These are phyloP conservation scores for Cinnamomum micranthum DNA, from an alignment of 164 flowering plant genomes.

Conservation along the genomic window DNA sequence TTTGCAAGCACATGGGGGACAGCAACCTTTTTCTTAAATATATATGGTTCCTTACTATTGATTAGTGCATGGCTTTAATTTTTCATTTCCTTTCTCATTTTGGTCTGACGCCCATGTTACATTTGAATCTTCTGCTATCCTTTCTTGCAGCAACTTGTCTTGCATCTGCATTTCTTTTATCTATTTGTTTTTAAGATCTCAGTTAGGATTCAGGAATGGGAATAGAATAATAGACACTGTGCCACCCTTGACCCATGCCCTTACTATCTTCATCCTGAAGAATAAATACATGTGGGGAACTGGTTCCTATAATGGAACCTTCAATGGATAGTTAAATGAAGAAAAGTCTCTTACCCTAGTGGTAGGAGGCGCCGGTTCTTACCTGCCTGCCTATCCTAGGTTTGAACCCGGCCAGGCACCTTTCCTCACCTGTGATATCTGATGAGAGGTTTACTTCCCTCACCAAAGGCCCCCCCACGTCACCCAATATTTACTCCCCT, in stretches of 20 bases:
- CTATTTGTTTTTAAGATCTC: not conserved
- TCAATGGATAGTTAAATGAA: not conserved
- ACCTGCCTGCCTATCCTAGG: too few species aligned
- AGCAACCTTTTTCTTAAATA: not conserved
- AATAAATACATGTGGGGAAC: not conserved
- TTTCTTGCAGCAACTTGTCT: not conserved
- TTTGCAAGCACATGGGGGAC: not conserved
- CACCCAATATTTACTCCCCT: too few species aligned
- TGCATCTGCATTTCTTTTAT: not conserved
- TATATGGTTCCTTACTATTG: not conserved
- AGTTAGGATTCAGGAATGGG: not conserved
- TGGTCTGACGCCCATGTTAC: slow-evolving; percentile 2
- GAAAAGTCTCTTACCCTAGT: too few species aligned
- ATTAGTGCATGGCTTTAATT: not conserved
- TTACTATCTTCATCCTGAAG: not conserved
- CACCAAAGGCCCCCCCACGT: too few species aligned
- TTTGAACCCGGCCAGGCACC: fast-evolving
- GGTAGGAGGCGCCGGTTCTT: not conserved
- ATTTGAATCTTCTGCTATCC: not conserved
- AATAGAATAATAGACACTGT: not conserved
- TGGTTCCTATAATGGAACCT: too few species aligned
- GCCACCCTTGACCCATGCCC: not conserved
- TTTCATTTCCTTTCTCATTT: not conserved
- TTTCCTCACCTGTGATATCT: too few species aligned
- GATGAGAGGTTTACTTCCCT: too few species aligned